A percentile compares a stretch with the other conserved stretches of the same genome.
These are phyloP conservation scores for Coniophora puteana DNA, from an alignment of 1,284 basidiomycete genomes.

Conservation along the genomic window DNA sequence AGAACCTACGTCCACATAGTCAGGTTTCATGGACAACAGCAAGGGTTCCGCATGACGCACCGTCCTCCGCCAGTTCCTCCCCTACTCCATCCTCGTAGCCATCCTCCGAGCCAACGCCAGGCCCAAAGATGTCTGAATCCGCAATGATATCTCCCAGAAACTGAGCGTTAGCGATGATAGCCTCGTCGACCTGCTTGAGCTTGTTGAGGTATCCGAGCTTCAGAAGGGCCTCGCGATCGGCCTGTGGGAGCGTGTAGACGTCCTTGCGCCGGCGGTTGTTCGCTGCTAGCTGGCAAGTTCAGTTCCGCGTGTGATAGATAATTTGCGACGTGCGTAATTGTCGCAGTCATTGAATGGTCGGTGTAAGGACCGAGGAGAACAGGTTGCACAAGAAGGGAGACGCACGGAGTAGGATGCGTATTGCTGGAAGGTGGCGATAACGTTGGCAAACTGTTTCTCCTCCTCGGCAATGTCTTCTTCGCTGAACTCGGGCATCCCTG, in stretches of 20 bases:
- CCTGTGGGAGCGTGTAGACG: constrained; percentile 53
- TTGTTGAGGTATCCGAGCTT: constrained; percentile 64
- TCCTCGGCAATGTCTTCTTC: constrained; percentile 48
- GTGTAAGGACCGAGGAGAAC: not conserved
- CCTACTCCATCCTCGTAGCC: constrained; percentile 18
- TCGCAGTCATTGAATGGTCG: too few relatives aligned
- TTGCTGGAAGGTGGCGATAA: constrained; percentile 62
- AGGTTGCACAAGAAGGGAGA: constrained; percentile 14
- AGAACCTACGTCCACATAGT: too few relatives aligned
- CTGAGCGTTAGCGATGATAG: constrained; percentile 66
- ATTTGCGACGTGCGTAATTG: too few relatives aligned
- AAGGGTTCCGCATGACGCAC: too few relatives aligned
- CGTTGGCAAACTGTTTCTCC: constrained; percentile 61
- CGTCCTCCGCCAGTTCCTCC: too few relatives aligned
- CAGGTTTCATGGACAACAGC: too few relatives aligned
- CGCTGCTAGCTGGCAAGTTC: constrained; percentile 51
- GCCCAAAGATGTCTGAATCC: constrained; percentile 71
- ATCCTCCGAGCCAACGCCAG: constrained; percentile 28
- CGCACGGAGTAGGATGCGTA: constrained; percentile 63
- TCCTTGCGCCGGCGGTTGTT: constrained; percentile 77
- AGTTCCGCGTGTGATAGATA: constrained; percentile 5
- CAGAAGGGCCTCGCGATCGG: constrained; percentile 60
- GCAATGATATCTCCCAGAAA: constrained; percentile 65
- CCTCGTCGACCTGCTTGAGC: constrained; percentile 61
- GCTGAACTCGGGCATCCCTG: too few relatives aligned